A percentile compares a stretch with the other conserved stretches of the same genome.
These are phyloP conservation scores for Ascochyta rabiei DNA, from an alignment of 2,329 filamentous ascomycete species.

Conservation along the genomic window DNA sequence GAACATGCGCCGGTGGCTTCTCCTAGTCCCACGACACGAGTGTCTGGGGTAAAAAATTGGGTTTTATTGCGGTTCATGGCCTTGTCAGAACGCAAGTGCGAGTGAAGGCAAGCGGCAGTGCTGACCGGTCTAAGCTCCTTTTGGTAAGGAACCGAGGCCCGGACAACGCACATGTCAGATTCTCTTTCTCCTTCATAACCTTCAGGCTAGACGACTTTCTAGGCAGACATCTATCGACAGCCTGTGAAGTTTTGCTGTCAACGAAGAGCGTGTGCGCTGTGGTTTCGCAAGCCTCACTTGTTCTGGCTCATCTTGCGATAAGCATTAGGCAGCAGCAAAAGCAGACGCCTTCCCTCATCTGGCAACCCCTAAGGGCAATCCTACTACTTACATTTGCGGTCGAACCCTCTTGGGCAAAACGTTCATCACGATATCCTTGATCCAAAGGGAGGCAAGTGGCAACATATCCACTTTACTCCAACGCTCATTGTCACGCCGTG, in stretches of 20 bases:
- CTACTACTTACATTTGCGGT: too few relatives aligned
- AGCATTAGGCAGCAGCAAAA: neutral
- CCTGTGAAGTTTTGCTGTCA: neutral
- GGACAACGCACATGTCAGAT: neutral
- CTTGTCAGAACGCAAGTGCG: neutral
- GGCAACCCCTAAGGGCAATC: too few relatives aligned
- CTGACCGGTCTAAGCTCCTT: neutral
- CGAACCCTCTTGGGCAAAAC: too few relatives aligned
- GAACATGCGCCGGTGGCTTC: neutral
- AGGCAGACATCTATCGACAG: neutral
- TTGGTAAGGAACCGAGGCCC: neutral
- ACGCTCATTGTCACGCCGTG: too few relatives aligned
- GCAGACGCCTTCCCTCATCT: too few relatives aligned
- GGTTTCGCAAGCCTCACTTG: neutral
- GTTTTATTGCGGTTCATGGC: neutral
- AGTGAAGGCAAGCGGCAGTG: neutral
- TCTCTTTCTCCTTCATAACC: neutral
- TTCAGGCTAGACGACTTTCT: neutral
- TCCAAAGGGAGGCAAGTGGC: too few relatives aligned
- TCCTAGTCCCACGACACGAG: neutral
- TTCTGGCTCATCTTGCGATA: neutral
- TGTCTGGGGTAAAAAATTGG: neutral
- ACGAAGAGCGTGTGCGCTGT: neutral
- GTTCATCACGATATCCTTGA: too few relatives aligned
- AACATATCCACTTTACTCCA: too few relatives aligned